Evolutionary conservation across 2,329 filamentous ascomycete genomes (phyloP), one percentile per base, ranked within the genome.

Genomic region (Aspergillus sclerotialis): DNA sequence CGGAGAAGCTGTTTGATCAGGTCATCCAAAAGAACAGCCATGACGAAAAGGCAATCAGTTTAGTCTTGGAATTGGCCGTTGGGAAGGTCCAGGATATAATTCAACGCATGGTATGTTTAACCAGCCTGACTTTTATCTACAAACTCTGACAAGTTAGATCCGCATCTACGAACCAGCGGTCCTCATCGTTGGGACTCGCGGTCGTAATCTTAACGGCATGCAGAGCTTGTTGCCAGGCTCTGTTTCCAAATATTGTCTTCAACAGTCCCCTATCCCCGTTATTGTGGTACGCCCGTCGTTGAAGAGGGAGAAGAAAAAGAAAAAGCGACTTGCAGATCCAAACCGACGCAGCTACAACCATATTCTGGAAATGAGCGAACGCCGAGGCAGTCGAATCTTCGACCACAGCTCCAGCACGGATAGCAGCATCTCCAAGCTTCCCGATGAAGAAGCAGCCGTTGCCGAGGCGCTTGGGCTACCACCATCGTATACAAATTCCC

Each of bases 181-280:
- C 66, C 74, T 95, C 14, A 82, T 95, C 17, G 89, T 95, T 11
- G 89, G 89, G 28, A 94, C 89, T 1, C 78, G 84, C 49, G 89
- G 89, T 29, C 77, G 87, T 35, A 90, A 83, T 24, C 71, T 94
- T 2, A 86, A 86, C 21, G 87, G 88, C 16, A 80, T 94, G 37
- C 88, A 94, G 56, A 85, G 86, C 30, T 69, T 94, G 18, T 75
- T 94, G 27, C 86, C 85, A 31, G 92, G 87, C 44, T 92, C 84
- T 0, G 89, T 94, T 28, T 93, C 86, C 16, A 94, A 94, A 56
- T 95, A 94, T 63, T 94, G 89, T 52, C 72, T 94, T 9, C 89
- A 95, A 56, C 89, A 94, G 58, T 94, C 85, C 2, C 88, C 89
- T 0, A 85, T 95, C 1, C 89, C 89, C 1, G 89, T 94, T 6